A percentile compares a stretch with the other conserved stretches of the same genome.
Evolutionary conservation across 352 stramenopile species (phyloP).

Genomic region (Aphanomyces euteiches): DNA sequence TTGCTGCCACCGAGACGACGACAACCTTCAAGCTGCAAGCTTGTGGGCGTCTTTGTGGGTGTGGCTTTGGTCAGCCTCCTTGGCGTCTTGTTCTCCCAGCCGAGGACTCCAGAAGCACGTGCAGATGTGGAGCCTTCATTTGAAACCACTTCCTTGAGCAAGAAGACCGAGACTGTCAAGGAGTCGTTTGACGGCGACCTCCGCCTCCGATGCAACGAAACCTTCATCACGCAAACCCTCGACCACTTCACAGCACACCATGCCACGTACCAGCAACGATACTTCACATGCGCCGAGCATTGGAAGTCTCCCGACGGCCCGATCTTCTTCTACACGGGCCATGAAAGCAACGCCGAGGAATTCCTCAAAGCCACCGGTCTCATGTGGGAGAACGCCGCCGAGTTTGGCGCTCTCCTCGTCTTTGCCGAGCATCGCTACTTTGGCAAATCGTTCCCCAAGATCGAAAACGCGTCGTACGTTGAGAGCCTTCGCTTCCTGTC

Average conservation of each 20-base stretch:
- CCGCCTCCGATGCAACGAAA: slow-evolving; percentile 23
- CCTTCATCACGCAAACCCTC: slow-evolving; percentile 20
- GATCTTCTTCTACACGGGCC: slow-evolving; percentile 94
- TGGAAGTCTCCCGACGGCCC: slow-evolving; percentile 44
- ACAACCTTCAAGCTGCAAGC: too few species aligned
- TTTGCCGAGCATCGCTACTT: slow-evolving; percentile 98
- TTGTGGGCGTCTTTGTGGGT: too few species aligned
- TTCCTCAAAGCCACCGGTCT: slow-evolving; percentile 95
- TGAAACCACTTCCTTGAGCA: neutral
- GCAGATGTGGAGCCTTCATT: too few species aligned
- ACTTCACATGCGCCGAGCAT: slow-evolving; percentile 59
- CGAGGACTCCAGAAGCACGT: too few species aligned
- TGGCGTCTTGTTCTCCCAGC: too few species aligned
- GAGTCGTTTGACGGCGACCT: slow-evolving; percentile 27
- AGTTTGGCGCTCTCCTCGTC: slow-evolving; percentile 90
- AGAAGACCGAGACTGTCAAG: neutral
- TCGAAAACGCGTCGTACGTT: slow-evolving; percentile 38
- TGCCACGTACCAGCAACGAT: slow-evolving; percentile 43
- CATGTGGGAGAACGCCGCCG: slow-evolving; percentile 93
- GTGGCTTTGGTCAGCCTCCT: too few species aligned
- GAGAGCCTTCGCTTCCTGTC: slow-evolving; percentile 75
- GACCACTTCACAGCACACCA: slow-evolving; percentile 26
- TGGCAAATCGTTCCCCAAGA: slow-evolving; percentile 83
- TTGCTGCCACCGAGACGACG: too few species aligned
- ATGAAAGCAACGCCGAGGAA: slow-evolving; percentile 92